Conservation (phyloP, 1,284 basidiomycete species). For the Cutaneotrichosporon sp. region DNA sequence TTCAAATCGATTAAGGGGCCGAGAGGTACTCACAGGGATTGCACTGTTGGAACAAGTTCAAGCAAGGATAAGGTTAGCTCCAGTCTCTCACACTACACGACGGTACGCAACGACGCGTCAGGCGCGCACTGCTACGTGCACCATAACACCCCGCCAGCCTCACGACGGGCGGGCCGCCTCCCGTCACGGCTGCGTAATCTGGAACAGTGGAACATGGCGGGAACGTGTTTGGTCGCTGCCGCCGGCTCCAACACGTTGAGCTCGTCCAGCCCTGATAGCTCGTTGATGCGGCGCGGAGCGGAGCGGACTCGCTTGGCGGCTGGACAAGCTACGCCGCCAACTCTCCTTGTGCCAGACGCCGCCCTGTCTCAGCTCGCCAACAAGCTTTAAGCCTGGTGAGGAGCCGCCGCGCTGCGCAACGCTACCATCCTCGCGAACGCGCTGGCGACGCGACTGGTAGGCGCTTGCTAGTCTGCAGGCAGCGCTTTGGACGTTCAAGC, state of each 20-base stretch:
- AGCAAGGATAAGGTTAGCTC: slow-evolving; percentile 16
- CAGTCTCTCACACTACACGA: background rate
- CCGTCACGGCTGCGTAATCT: background rate
- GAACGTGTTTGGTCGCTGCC: background rate
- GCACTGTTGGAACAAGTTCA: slow-evolving; percentile 6
- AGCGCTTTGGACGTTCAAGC: background rate
- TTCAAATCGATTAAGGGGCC: no score
- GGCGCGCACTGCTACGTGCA: background rate
- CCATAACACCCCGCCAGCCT: background rate
- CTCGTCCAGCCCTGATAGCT: background rate
- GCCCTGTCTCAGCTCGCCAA: background rate
- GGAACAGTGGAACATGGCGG: background rate
- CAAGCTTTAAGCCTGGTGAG: background rate
- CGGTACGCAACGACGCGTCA: background rate
- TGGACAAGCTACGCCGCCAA: background rate
- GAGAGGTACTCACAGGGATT: slow-evolving; percentile 14
- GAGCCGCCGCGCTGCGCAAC: background rate
- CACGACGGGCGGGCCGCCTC: background rate
- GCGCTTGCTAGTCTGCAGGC: background rate
- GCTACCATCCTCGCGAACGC: background rate
- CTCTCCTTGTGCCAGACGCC: background rate
- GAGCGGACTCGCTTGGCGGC: no score
- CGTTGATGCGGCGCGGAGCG: background rate
- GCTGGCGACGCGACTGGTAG: background rate
- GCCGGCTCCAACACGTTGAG: background rate